These are phyloP conservation scores for Mortierella antarctica DNA, from an alignment of 192 early-diverging fungal species.

Conservation along the genomic window DNA sequence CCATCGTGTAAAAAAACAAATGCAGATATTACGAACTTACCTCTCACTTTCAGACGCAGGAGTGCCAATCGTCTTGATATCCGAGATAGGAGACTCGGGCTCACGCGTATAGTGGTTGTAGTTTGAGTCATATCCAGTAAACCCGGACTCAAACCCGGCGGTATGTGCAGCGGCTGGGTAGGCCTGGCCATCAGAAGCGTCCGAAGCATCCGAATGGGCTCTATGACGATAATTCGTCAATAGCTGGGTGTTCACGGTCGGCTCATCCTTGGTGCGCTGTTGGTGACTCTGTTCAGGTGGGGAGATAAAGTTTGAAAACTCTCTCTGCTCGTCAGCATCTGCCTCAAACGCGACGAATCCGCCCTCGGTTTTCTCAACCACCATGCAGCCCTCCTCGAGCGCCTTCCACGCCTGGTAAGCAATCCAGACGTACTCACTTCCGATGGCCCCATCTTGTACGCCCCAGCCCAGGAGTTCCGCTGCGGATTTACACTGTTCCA, in stretches of 20 bases:
- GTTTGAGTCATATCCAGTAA: constrained; percentile 12
- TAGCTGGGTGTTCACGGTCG: constrained; percentile 24
- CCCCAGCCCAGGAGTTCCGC: constrained; percentile 50
- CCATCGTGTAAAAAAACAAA: neutral
- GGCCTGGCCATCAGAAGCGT: constrained; percentile 12
- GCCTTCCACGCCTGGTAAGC: constrained; percentile 69
- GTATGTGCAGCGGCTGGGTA: constrained; percentile 13
- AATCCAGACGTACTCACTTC: constrained; percentile 70
- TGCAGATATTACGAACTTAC: neutral
- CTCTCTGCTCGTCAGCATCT: constrained; percentile 45
- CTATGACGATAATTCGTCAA: constrained; percentile 21
- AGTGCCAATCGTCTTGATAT: constrained; percentile 40
- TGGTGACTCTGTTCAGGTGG: neutral
- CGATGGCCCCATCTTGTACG: constrained; percentile 62
- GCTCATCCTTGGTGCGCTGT: constrained; percentile 2
- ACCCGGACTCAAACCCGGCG: constrained; percentile 9
- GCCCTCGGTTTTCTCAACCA: constrained; percentile 68
- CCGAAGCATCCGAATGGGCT: constrained; percentile 32
- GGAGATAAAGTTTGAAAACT: constrained; percentile 22
- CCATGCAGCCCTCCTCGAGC: constrained; percentile 71
- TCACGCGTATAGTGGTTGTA: constrained; percentile 11
- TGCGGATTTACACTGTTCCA: constrained; percentile 23
- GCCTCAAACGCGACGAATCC: constrained; percentile 44
- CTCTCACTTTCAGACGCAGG: constrained; percentile 29
- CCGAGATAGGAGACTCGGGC: constrained; percentile 18